A percentile compares a stretch with the other conserved stretches of the same genome.
Evolutionary conservation across 495 filamentous ascomycete species (phyloP).

Genomic region (Penicillium robsamsonii): DNA sequence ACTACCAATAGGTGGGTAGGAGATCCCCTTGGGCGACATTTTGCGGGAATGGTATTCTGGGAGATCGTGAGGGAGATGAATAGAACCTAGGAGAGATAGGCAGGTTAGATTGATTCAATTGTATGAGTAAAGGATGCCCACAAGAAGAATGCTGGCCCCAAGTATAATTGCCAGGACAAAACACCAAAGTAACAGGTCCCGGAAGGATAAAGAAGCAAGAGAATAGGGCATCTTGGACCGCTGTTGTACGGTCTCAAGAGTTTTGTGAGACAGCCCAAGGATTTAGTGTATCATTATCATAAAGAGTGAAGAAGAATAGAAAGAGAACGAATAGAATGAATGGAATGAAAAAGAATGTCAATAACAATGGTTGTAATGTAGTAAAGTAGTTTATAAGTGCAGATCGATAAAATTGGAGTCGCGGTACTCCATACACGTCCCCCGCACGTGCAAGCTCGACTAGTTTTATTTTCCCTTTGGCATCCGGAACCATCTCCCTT

Average conservation of each 20-base stretch:
- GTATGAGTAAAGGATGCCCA: slow-evolving; percentile 13
- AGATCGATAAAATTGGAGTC: slow-evolving; percentile 5
- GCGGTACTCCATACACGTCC: slow-evolving; percentile 16
- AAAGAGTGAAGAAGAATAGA: background rate
- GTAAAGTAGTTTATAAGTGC: background rate
- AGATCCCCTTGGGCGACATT: slow-evolving; percentile 29
- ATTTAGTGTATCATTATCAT: background rate
- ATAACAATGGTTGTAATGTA: background rate
- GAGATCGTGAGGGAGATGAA: slow-evolving; percentile 29
- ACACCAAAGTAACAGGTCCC: background rate
- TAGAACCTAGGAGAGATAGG: slow-evolving; percentile 23
- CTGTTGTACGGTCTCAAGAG: background rate
- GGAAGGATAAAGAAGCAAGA: background rate
- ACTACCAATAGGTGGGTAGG: slow-evolving; percentile 74
- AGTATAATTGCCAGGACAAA: slow-evolving; percentile 4
- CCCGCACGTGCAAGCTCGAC: slow-evolving; percentile 34
- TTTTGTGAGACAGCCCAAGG: background rate
- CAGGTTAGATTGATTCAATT: slow-evolving; percentile 8
- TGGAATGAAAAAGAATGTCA: background rate
- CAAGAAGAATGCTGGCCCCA: slow-evolving; percentile 17
- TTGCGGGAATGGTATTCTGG: slow-evolving; percentile 34
- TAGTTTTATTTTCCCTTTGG: slow-evolving; percentile 30
- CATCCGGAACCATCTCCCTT: slow-evolving; percentile 20
- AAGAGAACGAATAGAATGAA: background rate
- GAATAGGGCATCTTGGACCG: background rate